Conservation (phyloP, 2,329 filamentous ascomycete genomes). For the Volutella citrinella region DNA sequence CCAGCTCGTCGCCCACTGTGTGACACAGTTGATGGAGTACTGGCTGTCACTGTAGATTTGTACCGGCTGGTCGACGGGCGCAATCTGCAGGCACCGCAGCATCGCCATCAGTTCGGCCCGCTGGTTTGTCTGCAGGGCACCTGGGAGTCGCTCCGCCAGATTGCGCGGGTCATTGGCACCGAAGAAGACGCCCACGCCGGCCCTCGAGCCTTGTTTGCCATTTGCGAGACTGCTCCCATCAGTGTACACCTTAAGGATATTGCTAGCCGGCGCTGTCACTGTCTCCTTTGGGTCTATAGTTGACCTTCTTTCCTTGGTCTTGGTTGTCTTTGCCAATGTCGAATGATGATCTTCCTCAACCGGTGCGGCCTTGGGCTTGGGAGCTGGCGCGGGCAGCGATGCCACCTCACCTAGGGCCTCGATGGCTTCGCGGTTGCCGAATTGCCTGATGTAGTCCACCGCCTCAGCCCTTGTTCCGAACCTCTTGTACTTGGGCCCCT, state of each 20-base stretch:
- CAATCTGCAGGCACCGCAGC: constrained; percentile 74
- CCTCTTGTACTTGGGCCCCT: constrained; percentile 67
- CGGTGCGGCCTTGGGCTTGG: constrained; percentile 1
- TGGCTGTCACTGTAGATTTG: constrained; percentile 85
- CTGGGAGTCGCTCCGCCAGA: constrained; percentile 72
- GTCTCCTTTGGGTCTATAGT: too few relatives aligned
- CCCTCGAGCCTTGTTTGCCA: constrained; percentile 51
- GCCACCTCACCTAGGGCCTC: constrained; percentile 35
- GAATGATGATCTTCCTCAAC: constrained; percentile 16
- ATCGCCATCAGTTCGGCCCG: constrained; percentile 93
- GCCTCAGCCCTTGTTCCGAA: constrained; percentile 70
- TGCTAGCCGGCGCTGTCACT: constrained; percentile 11
- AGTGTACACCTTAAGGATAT: constrained; percentile 49
- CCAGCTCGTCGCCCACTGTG: constrained; percentile 80
- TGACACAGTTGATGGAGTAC: constrained; percentile 88
- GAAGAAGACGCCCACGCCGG: constrained; percentile 64
- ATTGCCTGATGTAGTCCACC: constrained; percentile 65
- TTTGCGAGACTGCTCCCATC: constrained; percentile 62
- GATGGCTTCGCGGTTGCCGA: constrained; percentile 43
- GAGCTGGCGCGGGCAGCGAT: constrained; percentile 13
- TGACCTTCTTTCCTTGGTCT: too few relatives aligned
- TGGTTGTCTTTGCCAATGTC: constrained; percentile 21
- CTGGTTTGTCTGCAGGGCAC: constrained; percentile 84
- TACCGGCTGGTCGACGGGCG: constrained; percentile 64
- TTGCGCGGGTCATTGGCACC: constrained; percentile 56